Base-by-base conservation (phyloP, 2,329 filamentous ascomycete species). In the Pseudocercospora musae region DNA sequence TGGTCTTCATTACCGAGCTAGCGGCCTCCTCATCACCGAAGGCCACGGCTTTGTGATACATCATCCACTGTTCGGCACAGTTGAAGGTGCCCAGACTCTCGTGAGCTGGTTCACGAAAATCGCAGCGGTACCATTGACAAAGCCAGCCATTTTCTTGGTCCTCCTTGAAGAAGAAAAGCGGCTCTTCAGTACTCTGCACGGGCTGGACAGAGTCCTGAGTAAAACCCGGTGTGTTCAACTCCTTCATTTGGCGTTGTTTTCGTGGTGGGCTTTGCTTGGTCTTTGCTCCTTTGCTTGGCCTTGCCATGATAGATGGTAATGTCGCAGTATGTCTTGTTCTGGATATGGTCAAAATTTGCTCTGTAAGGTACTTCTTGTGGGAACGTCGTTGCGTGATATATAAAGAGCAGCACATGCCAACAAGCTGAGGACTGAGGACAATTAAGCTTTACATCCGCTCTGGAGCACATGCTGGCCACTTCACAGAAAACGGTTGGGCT, bases 11-110 rank as follows among this genome's bases (percentile, higher is more conserved):
- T 23, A 66, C 61, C 31, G 60, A 6, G 3, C 46, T 54, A 1
- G 64, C 61, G 27, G 50, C 59, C 10, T 23, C 40, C 25, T 4
- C 2, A 52, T 68, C 66, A 15, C 52, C 33, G 59, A 66, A 66
- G 0, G 57, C 29, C 18, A 62, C 44, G 2, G 68, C 65, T 58
- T 68, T 69, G 8, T 60, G 52, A 37, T 64, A 67, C 68, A 69
- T 68, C 66, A 66, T 69, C 9, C 49, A 68, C 31, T 69, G 68
- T 52, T 67, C 66, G 3, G 63, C 59, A 55, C 65, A 64, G 44
- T 58, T 66, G 59, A 64, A 69, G 15, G 42, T 40, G 3, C 53
- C 48, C 25, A 21, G 48, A 23, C 20, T 4, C 5, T 1, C 27
- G 25, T 52, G 56, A 15, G 5, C 20, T 2, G 62, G 59, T 21